Conservation (phyloP, 2,329 filamentous ascomycete genomes). For the Dactylellina parvicollis region DNA sequence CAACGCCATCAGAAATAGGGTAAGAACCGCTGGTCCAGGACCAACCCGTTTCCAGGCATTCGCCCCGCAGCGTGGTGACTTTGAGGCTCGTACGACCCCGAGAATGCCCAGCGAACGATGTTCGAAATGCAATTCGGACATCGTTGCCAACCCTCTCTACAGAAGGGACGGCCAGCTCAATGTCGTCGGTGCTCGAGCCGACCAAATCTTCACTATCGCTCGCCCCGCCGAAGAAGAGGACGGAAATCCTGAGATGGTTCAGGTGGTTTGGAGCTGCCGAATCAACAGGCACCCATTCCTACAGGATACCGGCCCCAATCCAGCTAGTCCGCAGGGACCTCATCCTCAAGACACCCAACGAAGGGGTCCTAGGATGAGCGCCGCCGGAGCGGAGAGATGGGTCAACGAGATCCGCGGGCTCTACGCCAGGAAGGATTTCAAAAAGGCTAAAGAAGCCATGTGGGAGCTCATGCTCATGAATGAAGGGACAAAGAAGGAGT, state of each 20-base stretch:
- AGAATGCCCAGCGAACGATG: conserved; percentile 20
- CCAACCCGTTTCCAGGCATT: conserved; percentile 22
- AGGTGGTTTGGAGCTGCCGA: conserved; percentile 46
- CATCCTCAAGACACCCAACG: background rate
- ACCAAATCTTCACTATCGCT: conserved; percentile 1
- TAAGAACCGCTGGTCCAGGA: background rate
- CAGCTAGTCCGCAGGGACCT: background rate
- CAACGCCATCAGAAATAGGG: background rate
- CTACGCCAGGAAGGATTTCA: background rate
- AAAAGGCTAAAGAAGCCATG: conserved; percentile 31
- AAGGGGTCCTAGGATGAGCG: conserved; percentile 16
- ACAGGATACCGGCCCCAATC: background rate
- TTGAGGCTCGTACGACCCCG: background rate
- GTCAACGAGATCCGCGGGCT: conserved; percentile 27
- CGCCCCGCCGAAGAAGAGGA: background rate
- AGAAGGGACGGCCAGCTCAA: conserved; percentile 16
- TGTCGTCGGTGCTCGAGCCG: conserved; percentile 10
- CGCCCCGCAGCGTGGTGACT: conserved; percentile 30
- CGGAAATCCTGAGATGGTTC: background rate
- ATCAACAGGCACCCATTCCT: conserved; percentile 35
- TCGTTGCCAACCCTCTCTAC: conserved; percentile 17
- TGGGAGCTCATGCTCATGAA: conserved; percentile 41
- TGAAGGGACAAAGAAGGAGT: conserved; percentile 41
- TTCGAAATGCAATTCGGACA: conserved; percentile 33
- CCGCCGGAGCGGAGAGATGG: conserved; percentile 28